Base-by-base conservation (phyloP, 306 rosid genomes). In the Delonix regia region DNA sequence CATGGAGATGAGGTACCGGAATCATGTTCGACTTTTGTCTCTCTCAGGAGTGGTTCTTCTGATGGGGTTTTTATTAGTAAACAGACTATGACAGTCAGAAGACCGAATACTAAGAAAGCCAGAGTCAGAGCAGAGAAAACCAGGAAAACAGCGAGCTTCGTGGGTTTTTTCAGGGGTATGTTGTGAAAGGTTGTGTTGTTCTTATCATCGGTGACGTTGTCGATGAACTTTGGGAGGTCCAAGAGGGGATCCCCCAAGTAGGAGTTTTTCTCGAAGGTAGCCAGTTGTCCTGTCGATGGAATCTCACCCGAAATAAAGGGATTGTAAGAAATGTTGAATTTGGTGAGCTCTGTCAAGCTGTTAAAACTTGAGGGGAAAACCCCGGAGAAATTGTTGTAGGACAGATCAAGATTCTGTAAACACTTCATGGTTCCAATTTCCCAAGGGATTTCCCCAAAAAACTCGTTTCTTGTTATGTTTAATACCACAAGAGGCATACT, bases 291-390 rank as follows among this genome's bases (percentile, higher is more conserved):
- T 0, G 69, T 74, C 0, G 83, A 7, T 61, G 93, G 91, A 34
- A 93, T 84, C 21, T 0, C 38, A 49, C 99, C 99, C 3, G 90
- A 77, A 25, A 95, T 85, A 0, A 85, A 76, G 57, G 93, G 98
- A 75, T 95, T 95, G 75, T 85, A 93, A 42, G 99, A 95, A 81
- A 95, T 83, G 83, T 95, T 95, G 90, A 95, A 95, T 86, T 90
- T 93, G 89, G 6, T 95, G 41, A 95, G 89, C 75, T 85, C 96
- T 27, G 81, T 27, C 83, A 95, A 79, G 28, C 65, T 81, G 85
- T 7, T 74, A 78, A 95, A 82, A 86, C 94, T 95, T 13, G 82
- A 25, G 6, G 99, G 99, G 45, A 95, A 93, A 0, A 48, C 49
- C 49, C 96, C 98, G 4, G 98, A 91, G 69, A 93, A 95, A 30